A percentile compares a stretch with the other conserved stretches of the same genome.
These are phyloP conservation scores for Crinitomyces ghanaensis DNA, from an alignment of 805 yeast species.

Conservation along the genomic window DNA sequence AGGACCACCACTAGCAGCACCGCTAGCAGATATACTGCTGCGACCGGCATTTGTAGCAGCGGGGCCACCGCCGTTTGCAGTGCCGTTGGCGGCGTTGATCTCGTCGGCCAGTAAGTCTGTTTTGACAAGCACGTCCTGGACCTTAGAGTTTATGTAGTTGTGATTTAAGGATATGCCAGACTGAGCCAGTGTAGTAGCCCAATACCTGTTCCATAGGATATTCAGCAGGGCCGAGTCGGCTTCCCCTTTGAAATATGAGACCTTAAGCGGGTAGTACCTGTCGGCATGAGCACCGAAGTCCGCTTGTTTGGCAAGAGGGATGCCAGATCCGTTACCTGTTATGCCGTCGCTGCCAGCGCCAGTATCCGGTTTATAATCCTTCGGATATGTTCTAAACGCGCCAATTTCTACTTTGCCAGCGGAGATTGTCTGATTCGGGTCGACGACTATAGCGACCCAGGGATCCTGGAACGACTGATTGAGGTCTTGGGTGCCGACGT, in stretches of 20 bases:
- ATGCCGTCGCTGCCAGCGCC: constrained; percentile 12
- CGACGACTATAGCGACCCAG: constrained; percentile 77
- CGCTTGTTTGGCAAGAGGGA: constrained; percentile 42
- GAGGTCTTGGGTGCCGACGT: constrained; percentile 76
- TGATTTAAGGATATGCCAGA: constrained; percentile 19
- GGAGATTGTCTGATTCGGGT: constrained; percentile 56
- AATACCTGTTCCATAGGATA: constrained; percentile 34
- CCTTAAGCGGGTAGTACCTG: constrained; percentile 53
- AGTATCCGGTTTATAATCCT: constrained; percentile 24
- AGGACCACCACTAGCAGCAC: too few relatives aligned
- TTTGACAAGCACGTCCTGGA: constrained; percentile 21
- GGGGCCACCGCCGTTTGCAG: neutral
- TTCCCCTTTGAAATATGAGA: constrained; percentile 45
- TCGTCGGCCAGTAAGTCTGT: neutral
- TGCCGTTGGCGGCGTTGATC: too few relatives aligned
- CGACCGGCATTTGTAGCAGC: neutral
- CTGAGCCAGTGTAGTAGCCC: constrained; percentile 33
- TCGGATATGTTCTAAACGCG: constrained; percentile 67
- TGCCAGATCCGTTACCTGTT: constrained; percentile 4
- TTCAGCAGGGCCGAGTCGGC: constrained; percentile 39
- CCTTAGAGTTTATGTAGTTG: constrained; percentile 19
- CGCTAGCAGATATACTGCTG: neutral
- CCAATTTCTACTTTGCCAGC: constrained; percentile 72
- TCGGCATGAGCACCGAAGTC: constrained; percentile 66
- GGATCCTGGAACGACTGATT: constrained; percentile 90